These are phyloP conservation scores for Talaromyces sp. DNA, from an alignment of 2,329 filamentous ascomycete genomes.

Conservation along the genomic window DNA sequence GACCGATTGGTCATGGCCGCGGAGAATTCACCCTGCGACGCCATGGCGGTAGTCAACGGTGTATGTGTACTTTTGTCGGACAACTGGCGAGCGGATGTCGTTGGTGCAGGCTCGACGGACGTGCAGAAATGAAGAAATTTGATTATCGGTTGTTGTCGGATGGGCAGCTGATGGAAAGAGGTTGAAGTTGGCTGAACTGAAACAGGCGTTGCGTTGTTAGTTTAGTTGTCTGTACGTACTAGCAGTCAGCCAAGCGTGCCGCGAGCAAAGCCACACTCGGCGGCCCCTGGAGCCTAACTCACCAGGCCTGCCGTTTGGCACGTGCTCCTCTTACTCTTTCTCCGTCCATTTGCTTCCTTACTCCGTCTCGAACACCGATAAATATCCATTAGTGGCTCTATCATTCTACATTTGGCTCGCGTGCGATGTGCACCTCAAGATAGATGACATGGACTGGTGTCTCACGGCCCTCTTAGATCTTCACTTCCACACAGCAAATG, in stretches of 20 bases:
- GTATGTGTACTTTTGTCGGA: background rate
- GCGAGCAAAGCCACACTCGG: constrained; percentile 11
- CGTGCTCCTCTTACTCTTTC: background rate
- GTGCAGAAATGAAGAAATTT: background rate
- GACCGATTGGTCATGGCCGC: constrained; percentile 71
- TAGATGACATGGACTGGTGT: background rate
- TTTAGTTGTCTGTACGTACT: too few species aligned
- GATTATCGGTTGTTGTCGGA: background rate
- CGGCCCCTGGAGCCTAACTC: background rate
- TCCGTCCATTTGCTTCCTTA: too few species aligned
- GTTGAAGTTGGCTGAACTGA: background rate
- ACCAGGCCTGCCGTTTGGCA: background rate
- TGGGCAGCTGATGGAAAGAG: constrained; percentile 1
- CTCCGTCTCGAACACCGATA: too few species aligned
- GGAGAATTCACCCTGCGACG: constrained; percentile 30
- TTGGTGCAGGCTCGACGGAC: background rate
- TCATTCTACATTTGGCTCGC: background rate
- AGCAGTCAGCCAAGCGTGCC: background rate
- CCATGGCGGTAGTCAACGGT: constrained; percentile 23
- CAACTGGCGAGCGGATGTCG: background rate
- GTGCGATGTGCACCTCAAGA: background rate
- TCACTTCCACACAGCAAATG: background rate
- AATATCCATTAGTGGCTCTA: too few species aligned
- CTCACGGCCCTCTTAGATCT: background rate
- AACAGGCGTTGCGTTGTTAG: background rate